Base-by-base conservation (phyloP, 148 eudicot genomes). In the Linanthus parryae region DNA sequence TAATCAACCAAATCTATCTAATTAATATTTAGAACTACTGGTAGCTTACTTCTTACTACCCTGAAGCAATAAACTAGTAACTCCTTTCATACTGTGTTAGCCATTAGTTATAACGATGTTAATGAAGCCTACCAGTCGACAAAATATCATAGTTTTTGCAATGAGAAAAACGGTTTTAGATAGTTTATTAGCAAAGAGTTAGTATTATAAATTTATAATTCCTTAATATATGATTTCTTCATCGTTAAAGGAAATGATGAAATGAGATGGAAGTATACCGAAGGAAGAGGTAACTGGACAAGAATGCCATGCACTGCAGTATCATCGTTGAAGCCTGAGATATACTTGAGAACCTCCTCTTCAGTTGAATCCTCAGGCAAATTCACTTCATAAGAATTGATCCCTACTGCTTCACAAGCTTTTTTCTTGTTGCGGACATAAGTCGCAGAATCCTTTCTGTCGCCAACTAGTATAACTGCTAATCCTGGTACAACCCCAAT, bases 381-480 rank as follows among this genome's bases (percentile, higher is more conserved):
- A 71, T 63, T 62, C 31, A 68, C 94, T 68, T 92, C 90, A 72
- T 73, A 84, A 16, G 98, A 92, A 53, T 73, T 81, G 44, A 92
- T 87, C 22, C 96, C 96, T 7, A 73, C 96, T 5, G 78, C 35
- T 9, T 87, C 85, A 68, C 98, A 84, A 27, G 94, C 90, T 61
- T 84, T 87, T 67, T 92, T 87, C 75, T 92, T 92, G 68, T 77
- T 92, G 16, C 90, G 84, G 15, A 92, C 96, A 55, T 87, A 87
- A 29, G 88, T 84, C 31, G 96, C 96, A 29, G 96, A 92, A 57
- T 92, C 98, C 71, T 79, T 79, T 56, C 91, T 77, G 43, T 92
- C 90, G 9, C 98, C 98, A 54, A 92, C 94, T 45, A 92, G 85
- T 20, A 92, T 76, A 25, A 87, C 98, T 11, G 96, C 98, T 68